phyloP scores from a whole-genome alignment of 768 basidiomycete genomes.

The Lyophyllum shimeji region DNA sequence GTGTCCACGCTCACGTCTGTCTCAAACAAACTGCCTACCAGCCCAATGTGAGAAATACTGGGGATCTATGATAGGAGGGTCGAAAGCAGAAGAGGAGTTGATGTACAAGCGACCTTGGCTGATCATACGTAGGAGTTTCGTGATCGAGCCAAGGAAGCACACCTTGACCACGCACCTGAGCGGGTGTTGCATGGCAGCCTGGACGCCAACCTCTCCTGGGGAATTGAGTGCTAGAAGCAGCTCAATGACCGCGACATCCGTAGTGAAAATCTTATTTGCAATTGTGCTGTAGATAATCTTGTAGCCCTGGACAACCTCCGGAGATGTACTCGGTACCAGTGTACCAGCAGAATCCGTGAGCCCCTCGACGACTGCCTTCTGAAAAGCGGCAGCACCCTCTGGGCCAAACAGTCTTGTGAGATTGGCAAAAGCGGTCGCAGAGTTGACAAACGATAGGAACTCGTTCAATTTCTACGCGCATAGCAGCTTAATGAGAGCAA shows the following conservation, averaged over 20 bases:
- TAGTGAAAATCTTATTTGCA: constrained; percentile 36
- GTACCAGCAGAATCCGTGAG: constrained; percentile 29
- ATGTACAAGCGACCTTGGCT: constrained; percentile 60
- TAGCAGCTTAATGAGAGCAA: neutral
- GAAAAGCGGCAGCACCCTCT: constrained; percentile 30
- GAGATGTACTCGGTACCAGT: constrained; percentile 44
- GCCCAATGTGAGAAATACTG: constrained; percentile 57
- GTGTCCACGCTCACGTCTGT: neutral
- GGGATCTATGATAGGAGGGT: constrained; percentile 61
- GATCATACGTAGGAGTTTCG: constrained; percentile 7
- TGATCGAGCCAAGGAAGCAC: neutral
- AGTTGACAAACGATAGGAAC: constrained; percentile 59
- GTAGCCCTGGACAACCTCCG: constrained; percentile 51
- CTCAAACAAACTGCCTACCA: constrained; percentile 27
- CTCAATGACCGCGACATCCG: constrained; percentile 53
- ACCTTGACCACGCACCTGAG: constrained; percentile 35
- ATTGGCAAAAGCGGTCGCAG: constrained; percentile 60
- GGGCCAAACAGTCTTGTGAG: constrained; percentile 37
- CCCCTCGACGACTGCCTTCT: constrained; percentile 29
- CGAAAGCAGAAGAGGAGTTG: constrained; percentile 57
- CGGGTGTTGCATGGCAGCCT: constrained; percentile 66
- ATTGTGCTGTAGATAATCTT: constrained; percentile 52
- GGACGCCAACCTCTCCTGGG: constrained; percentile 45
- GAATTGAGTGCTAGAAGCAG: constrained; percentile 44
- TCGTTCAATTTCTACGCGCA: constrained; percentile 24